Evolutionary conservation across 148 eudicot species (phyloP).

Genomic region (Fagopyrum esculentum): DNA sequence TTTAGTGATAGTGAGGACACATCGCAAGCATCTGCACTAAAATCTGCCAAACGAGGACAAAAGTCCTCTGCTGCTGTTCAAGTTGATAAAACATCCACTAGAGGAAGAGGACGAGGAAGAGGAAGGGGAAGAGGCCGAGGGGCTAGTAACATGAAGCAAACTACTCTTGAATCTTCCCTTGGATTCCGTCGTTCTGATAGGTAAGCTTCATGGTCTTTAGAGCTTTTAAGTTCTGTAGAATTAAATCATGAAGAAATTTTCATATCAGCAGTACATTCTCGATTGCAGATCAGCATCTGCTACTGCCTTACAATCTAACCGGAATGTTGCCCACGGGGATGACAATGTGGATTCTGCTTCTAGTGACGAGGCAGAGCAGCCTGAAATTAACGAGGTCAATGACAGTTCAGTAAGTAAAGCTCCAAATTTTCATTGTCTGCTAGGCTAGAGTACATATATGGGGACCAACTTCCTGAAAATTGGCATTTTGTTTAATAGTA

Average conservation of each 20-base stretch:
- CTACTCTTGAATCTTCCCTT: slow-evolving; percentile 72
- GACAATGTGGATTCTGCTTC: slow-evolving; percentile 80
- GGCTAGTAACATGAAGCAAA: slow-evolving; percentile 65
- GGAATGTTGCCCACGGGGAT: slow-evolving; percentile 55
- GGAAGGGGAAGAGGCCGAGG: slow-evolving; percentile 78
- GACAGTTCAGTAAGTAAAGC: slow-evolving; percentile 54
- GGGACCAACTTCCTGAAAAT: neutral
- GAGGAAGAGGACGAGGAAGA: slow-evolving; percentile 75
- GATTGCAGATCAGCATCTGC: slow-evolving; percentile 70
- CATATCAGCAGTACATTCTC: slow-evolving; percentile 6
- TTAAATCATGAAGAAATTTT: neutral
- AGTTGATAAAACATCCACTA: slow-evolving; percentile 45
- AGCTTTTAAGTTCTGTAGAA: neutral
- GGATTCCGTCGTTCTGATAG: slow-evolving; percentile 75
- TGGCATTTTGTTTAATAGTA: neutral
- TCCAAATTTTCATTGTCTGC: neutral
- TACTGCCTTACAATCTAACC: slow-evolving; percentile 59
- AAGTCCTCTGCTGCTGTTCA: slow-evolving; percentile 42
- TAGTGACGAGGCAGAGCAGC: slow-evolving; percentile 51
- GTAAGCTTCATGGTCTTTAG: slow-evolving; percentile 22
- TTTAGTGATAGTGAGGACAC: slow-evolving; percentile 91
- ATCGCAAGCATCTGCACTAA: slow-evolving; percentile 34
- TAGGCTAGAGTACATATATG: neutral
- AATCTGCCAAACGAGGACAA: slow-evolving; percentile 42
- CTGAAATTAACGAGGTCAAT: slow-evolving; percentile 38